A percentile compares a stretch with the other conserved stretches of the same genome.
Conservation (phyloP, 2,329 filamentous ascomycete genomes). For the Pseudogymnoascus sp. region DNA sequence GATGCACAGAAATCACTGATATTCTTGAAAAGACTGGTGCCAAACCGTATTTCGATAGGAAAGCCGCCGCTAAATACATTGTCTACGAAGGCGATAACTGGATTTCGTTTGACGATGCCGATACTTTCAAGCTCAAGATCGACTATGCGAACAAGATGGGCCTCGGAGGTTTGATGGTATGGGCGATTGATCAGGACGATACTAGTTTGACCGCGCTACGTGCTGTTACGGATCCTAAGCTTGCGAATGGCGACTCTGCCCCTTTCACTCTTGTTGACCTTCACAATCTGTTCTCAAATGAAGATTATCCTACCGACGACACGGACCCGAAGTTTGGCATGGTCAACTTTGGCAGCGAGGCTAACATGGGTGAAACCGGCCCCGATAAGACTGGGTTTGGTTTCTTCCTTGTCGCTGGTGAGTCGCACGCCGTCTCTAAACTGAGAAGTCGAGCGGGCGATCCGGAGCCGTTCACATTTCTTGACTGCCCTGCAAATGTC, state of each 20-base stretch:
- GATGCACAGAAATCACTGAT: neutral
- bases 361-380: neutral
- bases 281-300: neutral
- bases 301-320: neutral
- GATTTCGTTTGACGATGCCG: constrained; percentile 26
- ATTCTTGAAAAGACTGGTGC: neutral
- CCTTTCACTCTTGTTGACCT: neutral
- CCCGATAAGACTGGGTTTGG: neutral
- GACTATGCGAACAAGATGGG: constrained; percentile 22
- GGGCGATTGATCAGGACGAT: constrained; percentile 15
- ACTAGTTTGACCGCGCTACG: neutral
- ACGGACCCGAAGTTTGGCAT: neutral
- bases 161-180: constrained; percentile 25
- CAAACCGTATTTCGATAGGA: constrained; percentile 15
- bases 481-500: neutral
- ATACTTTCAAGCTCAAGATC: constrained; percentile 22
- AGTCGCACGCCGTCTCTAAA: neutral
- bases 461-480: neutral
- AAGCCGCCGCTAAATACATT: constrained; percentile 18
- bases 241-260: neutral
- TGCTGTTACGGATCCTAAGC: neutral
- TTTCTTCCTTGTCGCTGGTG: neutral
- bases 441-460: neutral
- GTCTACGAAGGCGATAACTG: constrained; percentile 23
- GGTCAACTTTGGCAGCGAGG: neutral